Evolutionary conservation across 163 green algal species (phyloP), one percentile per base, ranked within the genome.

Genomic region (Coccomyxa subellipsoidea): DNA sequence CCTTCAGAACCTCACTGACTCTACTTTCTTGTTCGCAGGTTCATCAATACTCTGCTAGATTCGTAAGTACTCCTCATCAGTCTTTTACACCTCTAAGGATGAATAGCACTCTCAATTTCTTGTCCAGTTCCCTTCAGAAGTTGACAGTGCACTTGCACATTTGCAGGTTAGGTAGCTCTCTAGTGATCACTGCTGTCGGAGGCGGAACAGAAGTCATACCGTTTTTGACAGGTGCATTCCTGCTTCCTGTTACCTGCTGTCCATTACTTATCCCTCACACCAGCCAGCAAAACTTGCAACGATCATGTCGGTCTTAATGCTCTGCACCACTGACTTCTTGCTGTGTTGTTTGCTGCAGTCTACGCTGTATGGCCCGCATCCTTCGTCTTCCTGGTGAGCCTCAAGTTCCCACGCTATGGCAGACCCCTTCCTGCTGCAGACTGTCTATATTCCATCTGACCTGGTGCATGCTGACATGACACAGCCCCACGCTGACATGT

Each of bases 11-110:
- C 10, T 59, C 23, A 18, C 47, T 59, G 4, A 59, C 15, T 12
- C 7, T 91, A 98, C 86, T 98, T 97, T 85, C 90, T 92, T 79
- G 93, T 98, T 91, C 90, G 71, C 71, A 66, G 94, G 12, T 98
- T 98, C 83, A 89, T 96, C 70, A 99, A 99, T 90, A 98, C 95
- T 34, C 93, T 99, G 54, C 85, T 98, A 25, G 95, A 99, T 91
- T 93, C 79, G 84, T 87, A 47, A 38, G 54, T 31, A 12, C 7
- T 15, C 40, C 29, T 38, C 7, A 27, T 36, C 35, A 53, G 18
- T 29, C 18, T 80, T 39, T 34, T n/a, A n/a, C n/a, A n/a, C n/a
- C n/a, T n/a, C n/a, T n/a, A n/a, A n/a, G 29, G 25, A 36, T 0
- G n/a, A 53, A 34, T 59, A 78, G 4, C 9, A 7, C 23, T 59